A percentile compares a stretch with the other conserved stretches of the same genome.
Conservation (phyloP, 2,329 filamentous ascomycete genomes). For the Colletotrichum salicis region DNA sequence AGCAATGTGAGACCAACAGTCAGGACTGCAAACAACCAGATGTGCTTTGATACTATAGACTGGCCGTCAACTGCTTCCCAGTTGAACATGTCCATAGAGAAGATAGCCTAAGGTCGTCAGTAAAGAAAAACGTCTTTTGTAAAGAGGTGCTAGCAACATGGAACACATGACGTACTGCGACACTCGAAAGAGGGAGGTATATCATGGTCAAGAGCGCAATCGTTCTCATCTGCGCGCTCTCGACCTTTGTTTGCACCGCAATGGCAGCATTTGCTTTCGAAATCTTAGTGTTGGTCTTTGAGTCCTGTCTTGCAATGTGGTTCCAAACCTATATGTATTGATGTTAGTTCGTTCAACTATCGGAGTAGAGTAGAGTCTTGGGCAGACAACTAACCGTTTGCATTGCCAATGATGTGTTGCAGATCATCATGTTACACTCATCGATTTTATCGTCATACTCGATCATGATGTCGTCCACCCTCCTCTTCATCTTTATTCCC, state of each 20-base stretch:
- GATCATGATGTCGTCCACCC: slow-evolving; percentile 39
- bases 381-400: slow-evolving; percentile 38
- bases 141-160: background rate
- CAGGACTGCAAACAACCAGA: slow-evolving; percentile 40
- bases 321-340: slow-evolving; percentile 40
- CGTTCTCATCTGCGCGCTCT: slow-evolving; percentile 43
- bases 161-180: slow-evolving; percentile 38
- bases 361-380: background rate
- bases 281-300: slow-evolving; percentile 39
- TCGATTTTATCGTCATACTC: slow-evolving; percentile 44
- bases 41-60: slow-evolving; percentile 39
- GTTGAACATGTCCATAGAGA: slow-evolving; percentile 43
- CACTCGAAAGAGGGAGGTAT: slow-evolving; percentile 42
- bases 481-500: background rate
- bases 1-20: slow-evolving; percentile 37
- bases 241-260: slow-evolving; percentile 39
- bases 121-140: background rate
- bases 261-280: slow-evolving; percentile 39
- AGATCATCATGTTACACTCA: slow-evolving; percentile 41
- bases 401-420: slow-evolving; percentile 41
- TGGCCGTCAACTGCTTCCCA: slow-evolving; percentile 38
- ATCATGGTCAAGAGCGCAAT: slow-evolving; percentile 45
- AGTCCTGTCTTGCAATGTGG: slow-evolving; percentile 41
- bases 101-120: slow-evolving; percentile 38
- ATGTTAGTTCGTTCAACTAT: background rate